A percentile compares a stretch with the other conserved stretches of the same genome.
phyloP scores from a whole-genome alignment of 352 stramenopile species.

The Pythium aquatile region DNA sequence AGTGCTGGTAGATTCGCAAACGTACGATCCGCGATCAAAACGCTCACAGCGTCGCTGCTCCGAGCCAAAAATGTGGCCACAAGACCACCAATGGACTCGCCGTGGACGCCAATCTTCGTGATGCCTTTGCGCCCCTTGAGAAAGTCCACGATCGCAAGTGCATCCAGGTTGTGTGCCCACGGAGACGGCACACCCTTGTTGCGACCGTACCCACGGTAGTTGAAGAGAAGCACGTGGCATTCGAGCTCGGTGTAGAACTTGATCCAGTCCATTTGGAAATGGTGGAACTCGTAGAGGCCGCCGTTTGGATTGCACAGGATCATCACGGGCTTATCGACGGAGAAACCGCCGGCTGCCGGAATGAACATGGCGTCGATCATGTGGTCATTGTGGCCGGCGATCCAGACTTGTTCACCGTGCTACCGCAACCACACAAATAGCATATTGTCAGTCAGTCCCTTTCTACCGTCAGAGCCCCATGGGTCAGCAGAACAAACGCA shows the following conservation, averaged over 20 bases:
- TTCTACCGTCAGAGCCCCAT: neutral
- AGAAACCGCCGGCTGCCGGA: conserved; percentile 37
- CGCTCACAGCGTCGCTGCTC: conserved; percentile 56
- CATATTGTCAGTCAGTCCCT: neutral
- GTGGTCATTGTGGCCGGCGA: conserved; percentile 52
- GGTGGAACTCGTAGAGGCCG: conserved; percentile 85
- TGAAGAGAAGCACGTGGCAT: conserved; percentile 83
- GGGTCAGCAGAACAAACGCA: conserved; percentile 30
- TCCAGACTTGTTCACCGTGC: conserved; percentile 83
- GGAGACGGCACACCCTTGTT: conserved; percentile 64
- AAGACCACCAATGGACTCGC: conserved; percentile 80
- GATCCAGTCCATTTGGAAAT: conserved; percentile 89
- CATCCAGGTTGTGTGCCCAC: conserved; percentile 60
- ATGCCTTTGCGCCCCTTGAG: conserved; percentile 52
- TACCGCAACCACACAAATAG: conserved; percentile 20
- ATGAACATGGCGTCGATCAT: conserved; percentile 83
- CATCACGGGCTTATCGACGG: conserved; percentile 45
- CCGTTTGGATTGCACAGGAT: conserved; percentile 87
- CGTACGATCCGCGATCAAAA: conserved; percentile 78
- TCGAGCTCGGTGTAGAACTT: conserved; percentile 83
- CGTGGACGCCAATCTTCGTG: conserved; percentile 69
- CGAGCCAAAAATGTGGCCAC: conserved; percentile 69
- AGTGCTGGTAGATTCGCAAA: conserved; percentile 79
- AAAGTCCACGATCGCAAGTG: conserved; percentile 71
- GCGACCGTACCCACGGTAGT: conserved; percentile 85